These are phyloP conservation scores for Tolypocladium sp. DNA, from an alignment of 2,329 filamentous ascomycete genomes.

Conservation along the genomic window DNA sequence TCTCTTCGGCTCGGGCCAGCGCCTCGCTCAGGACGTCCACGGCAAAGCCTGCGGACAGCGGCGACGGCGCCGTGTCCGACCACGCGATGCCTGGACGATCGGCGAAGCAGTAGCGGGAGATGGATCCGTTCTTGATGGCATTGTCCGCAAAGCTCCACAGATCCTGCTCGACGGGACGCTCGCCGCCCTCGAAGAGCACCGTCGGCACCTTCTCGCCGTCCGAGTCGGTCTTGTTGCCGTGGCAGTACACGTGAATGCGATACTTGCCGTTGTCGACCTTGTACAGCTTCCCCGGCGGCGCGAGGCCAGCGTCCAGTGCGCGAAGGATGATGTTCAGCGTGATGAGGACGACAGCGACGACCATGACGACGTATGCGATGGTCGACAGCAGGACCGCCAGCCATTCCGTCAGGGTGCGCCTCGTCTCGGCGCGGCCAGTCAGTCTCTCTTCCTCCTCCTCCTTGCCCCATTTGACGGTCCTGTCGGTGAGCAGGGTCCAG, in stretches of 20 bases:
- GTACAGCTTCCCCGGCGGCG: slow-evolving; percentile 64
- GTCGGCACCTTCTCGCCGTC: slow-evolving; percentile 56
- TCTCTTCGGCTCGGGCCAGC: slow-evolving; percentile 68
- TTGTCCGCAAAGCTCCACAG: slow-evolving; percentile 73
- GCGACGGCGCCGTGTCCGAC: slow-evolving; percentile 85
- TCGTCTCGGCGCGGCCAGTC: slow-evolving; percentile 79
- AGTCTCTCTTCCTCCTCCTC: slow-evolving; percentile 84
- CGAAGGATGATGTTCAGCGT: slow-evolving; percentile 74
- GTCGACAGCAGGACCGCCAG: slow-evolving; percentile 67
- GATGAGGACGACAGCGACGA: slow-evolving; percentile 61
- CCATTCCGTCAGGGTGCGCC: slow-evolving; percentile 79
- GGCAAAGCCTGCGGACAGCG: slow-evolving; percentile 88
- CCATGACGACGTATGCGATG: slow-evolving; percentile 59
- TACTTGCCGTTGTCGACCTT: slow-evolving; percentile 81
- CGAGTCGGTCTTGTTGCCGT: slow-evolving; percentile 55
- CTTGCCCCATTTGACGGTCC: slow-evolving; percentile 85
- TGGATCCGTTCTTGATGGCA: slow-evolving; percentile 69
- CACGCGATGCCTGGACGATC: slow-evolving; percentile 86
- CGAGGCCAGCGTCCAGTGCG: slow-evolving; percentile 66
- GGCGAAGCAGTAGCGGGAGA: slow-evolving; percentile 87
- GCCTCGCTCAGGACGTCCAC: slow-evolving; percentile 83
- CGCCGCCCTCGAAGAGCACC: slow-evolving; percentile 76
- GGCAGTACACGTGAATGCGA: slow-evolving; percentile 74
- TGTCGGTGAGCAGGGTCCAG: slow-evolving; percentile 72
- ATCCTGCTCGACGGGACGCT: slow-evolving; percentile 67